Conservation (phyloP, 1,284 basidiomycete species). For the Tausonia pullulans region DNA sequence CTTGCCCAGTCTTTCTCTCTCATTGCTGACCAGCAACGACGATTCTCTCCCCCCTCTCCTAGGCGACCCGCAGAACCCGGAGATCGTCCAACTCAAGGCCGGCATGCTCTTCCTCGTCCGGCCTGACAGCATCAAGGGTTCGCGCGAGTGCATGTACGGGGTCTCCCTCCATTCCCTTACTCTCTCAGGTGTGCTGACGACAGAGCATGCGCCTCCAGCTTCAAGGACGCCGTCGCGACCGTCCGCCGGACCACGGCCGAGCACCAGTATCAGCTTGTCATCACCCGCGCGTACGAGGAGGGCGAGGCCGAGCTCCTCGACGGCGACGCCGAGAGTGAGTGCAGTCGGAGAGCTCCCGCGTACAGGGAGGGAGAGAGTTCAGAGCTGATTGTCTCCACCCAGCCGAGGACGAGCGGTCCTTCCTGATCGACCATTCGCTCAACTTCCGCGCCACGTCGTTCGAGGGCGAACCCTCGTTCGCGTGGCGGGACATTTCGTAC, state of each 20-base stretch:
- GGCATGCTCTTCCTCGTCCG: slow-evolving; percentile 87
- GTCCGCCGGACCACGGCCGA: slow-evolving; percentile 73
- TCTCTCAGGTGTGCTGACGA: not conserved
- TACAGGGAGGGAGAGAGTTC: not conserved
- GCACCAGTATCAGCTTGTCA: slow-evolving; percentile 89
- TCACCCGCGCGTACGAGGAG: slow-evolving; percentile 89
- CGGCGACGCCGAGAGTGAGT: slow-evolving; percentile 88
- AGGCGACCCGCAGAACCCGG: slow-evolving; percentile 59
- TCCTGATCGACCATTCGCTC: slow-evolving; percentile 79
- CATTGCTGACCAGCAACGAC: not conserved
- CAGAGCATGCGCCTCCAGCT: slow-evolving; percentile 44
- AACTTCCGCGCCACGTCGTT: slow-evolving; percentile 65
- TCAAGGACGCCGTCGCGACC: slow-evolving; percentile 89
- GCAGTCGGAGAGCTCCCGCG: not conserved
- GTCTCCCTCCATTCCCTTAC: not conserved
- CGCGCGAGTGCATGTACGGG: slow-evolving; percentile 92
- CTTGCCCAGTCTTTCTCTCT: not conserved
- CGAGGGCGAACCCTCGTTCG: slow-evolving; percentile 69
- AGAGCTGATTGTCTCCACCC: not conserved
- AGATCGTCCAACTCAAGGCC: slow-evolving; percentile 86
- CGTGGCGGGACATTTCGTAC: slow-evolving; percentile 69
- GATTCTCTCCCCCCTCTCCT: not conserved
- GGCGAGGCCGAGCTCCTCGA: slow-evolving; percentile 88
- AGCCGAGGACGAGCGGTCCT: slow-evolving; percentile 86
- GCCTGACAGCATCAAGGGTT: slow-evolving; percentile 78